Conservation (phyloP, 176 grass and related monocot species). For the Triticum urartu region DNA sequence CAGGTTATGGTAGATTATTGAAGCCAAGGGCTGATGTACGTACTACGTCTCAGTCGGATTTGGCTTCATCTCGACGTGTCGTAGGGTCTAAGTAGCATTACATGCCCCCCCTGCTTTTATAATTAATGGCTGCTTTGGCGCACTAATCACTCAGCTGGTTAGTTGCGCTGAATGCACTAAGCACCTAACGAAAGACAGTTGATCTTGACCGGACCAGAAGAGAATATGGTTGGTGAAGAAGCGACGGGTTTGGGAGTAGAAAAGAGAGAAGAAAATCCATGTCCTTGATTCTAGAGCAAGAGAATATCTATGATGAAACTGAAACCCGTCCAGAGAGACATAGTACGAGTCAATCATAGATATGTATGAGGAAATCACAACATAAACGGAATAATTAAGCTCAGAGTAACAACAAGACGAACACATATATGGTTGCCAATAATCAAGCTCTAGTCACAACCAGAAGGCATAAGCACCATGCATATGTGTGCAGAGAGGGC, state of each 20-base stretch:
- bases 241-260: neutral
- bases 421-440: neutral
- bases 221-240: constrained; percentile 13
- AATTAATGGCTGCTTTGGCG: constrained; percentile 1
- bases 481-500: neutral
- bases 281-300: neutral
- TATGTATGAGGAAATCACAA: neutral
- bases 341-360: neutral
- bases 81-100: constrained; percentile 22
- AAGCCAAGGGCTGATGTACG: neutral
- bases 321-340: neutral
- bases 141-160: neutral
- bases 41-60: neutral
- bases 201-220: neutral
- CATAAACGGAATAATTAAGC: neutral
- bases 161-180: neutral
- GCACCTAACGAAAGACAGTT: neutral
- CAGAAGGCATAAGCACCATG: neutral
- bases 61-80: constrained; percentile 25
- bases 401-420: neutral
- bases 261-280: neutral
- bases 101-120: neutral
- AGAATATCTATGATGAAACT: neutral
- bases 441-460: neutral
- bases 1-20: no score